Evolutionary conservation across 768 basidiomycete genomes (phyloP), one percentile per base, ranked within the genome.

Genomic region (Hebeloma cylindrosporum): DNA sequence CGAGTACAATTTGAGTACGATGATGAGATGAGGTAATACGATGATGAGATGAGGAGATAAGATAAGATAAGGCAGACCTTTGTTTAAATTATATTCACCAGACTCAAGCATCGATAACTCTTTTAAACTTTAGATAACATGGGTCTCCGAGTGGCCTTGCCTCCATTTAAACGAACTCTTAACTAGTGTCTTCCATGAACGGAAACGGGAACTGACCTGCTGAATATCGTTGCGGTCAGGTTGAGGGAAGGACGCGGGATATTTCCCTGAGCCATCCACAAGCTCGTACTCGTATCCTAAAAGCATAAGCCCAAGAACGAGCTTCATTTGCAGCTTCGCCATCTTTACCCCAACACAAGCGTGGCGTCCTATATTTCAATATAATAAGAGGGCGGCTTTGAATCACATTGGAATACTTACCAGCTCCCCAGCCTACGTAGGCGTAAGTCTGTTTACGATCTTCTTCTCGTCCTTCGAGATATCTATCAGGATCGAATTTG

Each of bases 381-480:
- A 10, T 13, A 13, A 31, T 28, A 4, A 20, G 8, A 23, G 16
- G 25, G 7, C 4, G 21, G 14, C 2, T 29, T 2, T 5, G 29
- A 32, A 22, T 7, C 17, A 42, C 14, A 23, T 7, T 14, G 26
- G 37, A 0, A 41, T n/a, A 50, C 58, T 49, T 43, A 68, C 71
- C 71, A 23, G 56, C 66, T 28, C 71, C 72, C 70, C 70, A 73
- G 4, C 62, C 71, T 2, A 72, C 23, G 48, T 58, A 73, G 7
- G 57, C 57, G 37, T 60, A 62, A 0, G 58, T 27, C 2, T 40
- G 60, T 20, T 65, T 65, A 52, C 57, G 66, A 39, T 69, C 69
- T 32, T 72, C 69, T 20, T 65, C 63, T 7, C 65, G 48, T 1
- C 60, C 65, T 7, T 51, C 44, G 2, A 41, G 43, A 36, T 59